These are phyloP conservation scores for Lodderomyces margitis DNA, from an alignment of 1,139 yeast genomes.

Conservation along the genomic window DNA sequence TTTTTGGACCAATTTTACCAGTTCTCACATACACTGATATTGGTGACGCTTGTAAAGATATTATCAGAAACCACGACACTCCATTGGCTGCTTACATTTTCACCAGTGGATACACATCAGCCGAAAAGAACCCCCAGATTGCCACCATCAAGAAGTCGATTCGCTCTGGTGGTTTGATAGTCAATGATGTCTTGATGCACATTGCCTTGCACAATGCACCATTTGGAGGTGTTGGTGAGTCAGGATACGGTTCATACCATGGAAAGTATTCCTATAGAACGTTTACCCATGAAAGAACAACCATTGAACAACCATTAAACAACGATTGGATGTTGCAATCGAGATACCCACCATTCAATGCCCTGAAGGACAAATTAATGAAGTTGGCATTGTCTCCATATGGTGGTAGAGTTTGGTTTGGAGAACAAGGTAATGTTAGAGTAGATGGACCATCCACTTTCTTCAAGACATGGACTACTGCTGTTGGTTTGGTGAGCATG, in stretches of 20 bases:
- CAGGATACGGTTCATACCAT: constrained; percentile 82
- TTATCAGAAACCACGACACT: constrained; percentile 52
- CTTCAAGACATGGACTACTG: constrained; percentile 32
- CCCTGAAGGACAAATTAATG: constrained; percentile 30
- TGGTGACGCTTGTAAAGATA: constrained; percentile 41
- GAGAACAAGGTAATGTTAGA: constrained; percentile 33
- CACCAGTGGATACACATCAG: constrained; percentile 42
- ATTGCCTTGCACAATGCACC: constrained; percentile 69
- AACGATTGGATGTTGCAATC: constrained; percentile 53
- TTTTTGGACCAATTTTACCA: constrained; percentile 87
- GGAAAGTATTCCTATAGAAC: constrained; percentile 69
- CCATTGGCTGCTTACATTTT: constrained; percentile 84
- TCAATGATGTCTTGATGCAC: constrained; percentile 75
- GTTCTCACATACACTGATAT: constrained; percentile 55
- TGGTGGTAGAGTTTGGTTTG: constrained; percentile 33
- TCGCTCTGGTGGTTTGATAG: constrained; percentile 70
- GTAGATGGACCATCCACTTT: constrained; percentile 34
- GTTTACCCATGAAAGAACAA: constrained; percentile 74
- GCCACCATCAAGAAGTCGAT: constrained; percentile 49
- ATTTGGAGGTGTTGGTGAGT: constrained; percentile 86
- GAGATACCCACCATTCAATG: constrained; percentile 68
- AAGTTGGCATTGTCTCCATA: constrained; percentile 19
- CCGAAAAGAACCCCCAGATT: constrained; percentile 44
- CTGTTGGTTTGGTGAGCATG: constrained; percentile 18
- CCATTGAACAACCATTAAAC: constrained; percentile 66